Evolutionary conservation across 257 asterid genomes (phyloP), one percentile per base, ranked within the genome.

Genomic region (Nicotiana noctiflora): DNA sequence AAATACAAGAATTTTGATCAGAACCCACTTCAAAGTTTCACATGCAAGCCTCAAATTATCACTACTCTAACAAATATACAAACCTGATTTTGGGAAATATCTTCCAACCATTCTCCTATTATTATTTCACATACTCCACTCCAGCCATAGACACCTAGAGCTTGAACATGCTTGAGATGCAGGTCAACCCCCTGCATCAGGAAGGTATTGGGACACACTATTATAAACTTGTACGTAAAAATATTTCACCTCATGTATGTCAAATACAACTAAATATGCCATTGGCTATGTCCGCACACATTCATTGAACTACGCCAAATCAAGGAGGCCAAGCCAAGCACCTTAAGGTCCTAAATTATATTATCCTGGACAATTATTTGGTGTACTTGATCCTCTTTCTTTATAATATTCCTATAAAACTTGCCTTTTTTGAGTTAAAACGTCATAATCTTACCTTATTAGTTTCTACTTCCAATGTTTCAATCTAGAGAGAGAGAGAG

Each of bases 71-170:
- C 21, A 82, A 23, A 77, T 70, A 66, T 5, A 60, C 70, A 19
- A 84, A 96, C 99, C 98, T 96, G 99, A 83, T 94, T 96, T 84
- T 90, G 92, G 78, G 99, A 96, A 85, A 96, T 94, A 80, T 96
- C 99, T 88, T 92, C 98, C 87, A 96, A 86, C 99, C 99, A 96
- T 84, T 93, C 99, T 81, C 98, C 98, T 77, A 96, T 78, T 81
- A 91, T 84, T 15, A 92, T 88, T 89, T 96, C 98, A 80, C 90
- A 87, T 62, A 94, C 91, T 86, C 89, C 85, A 80, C 88, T 81
- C 99, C 97, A 96, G 64, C 99, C 99, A 82, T 92, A 96, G 84
- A 89, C 89, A 66, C 99, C 99, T 84, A 82, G 89, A 64, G 95
- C 96, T 84, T 92, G 93, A 67, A 94, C 99, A 79, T 88, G 96